Evolutionary conservation across 2,329 filamentous ascomycete species (phyloP).

Genomic region (Basipetospora sp.): DNA sequence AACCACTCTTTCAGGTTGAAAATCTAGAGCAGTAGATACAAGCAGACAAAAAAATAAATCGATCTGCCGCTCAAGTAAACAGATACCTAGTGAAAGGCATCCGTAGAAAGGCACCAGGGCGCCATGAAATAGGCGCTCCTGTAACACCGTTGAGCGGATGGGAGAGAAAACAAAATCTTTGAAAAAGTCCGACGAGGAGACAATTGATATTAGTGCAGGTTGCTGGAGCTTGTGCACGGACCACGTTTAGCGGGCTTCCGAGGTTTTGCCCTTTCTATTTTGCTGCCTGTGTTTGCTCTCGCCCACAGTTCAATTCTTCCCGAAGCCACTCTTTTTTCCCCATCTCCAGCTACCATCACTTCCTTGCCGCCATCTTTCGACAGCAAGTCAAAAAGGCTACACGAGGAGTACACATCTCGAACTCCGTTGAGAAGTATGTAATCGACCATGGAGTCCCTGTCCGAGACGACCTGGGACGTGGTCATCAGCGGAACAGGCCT

Average conservation of each 20-base stretch:
- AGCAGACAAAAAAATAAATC: conserved; percentile 39
- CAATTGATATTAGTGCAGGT: not conserved
- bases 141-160: conserved; percentile 6
- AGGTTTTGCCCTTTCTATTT: not conserved
- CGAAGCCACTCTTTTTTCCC: too few species aligned
- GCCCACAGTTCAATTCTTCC: too few species aligned
- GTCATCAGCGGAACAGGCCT: conserved; percentile 66
- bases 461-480: conserved; percentile 64
- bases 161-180: not conserved
- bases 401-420: too few species aligned
- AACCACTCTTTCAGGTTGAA: conserved; percentile 62
- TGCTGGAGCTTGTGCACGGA: not conserved
- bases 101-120: conserved; percentile 9
- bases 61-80: conserved; percentile 48
- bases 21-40: conserved; percentile 84
- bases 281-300: too few species aligned
- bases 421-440: too few species aligned
- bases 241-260: not conserved
- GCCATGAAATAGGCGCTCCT: too few species aligned
- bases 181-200: not conserved
- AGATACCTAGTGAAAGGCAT: conserved; percentile 40
- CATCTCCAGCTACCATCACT: too few species aligned
- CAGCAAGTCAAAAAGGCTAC: too few species aligned
- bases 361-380: too few species aligned
- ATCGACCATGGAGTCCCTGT: conserved; percentile 53